phyloP scores from a whole-genome alignment of 163 green algal genomes.

The Chlamydomonas reinhardtii region DNA sequence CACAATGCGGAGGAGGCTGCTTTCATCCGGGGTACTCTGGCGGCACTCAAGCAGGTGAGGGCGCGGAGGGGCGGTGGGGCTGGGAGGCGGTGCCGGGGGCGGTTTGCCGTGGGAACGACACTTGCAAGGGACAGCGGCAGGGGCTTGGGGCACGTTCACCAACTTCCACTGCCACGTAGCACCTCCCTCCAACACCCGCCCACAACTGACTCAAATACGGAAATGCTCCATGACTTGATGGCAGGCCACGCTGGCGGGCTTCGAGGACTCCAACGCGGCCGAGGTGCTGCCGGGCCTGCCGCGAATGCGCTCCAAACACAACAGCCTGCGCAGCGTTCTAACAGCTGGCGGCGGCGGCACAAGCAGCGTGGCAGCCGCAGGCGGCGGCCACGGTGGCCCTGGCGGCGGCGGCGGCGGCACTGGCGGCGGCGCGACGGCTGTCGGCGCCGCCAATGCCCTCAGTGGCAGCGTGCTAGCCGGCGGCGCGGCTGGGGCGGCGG shows the following conservation, averaged over 20 bases:
- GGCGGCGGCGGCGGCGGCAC: background rate
- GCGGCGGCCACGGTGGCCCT: too few relatives aligned
- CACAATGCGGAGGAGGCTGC: conserved; percentile 37
- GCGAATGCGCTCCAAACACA: background rate
- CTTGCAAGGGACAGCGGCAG: too few relatives aligned
- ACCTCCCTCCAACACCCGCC: too few relatives aligned
- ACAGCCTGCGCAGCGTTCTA: background rate
- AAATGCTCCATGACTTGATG: too few relatives aligned
- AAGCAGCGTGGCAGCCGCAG: background rate
- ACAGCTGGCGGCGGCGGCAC: too few relatives aligned
- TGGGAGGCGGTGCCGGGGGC: background rate
- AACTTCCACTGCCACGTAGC: too few relatives aligned
- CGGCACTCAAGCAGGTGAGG: conserved; percentile 31
- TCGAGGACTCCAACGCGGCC: background rate
- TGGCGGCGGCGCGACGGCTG: background rate
- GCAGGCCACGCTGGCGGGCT: conserved; percentile 31
- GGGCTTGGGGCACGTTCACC: too few relatives aligned
- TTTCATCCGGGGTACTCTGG: conserved; percentile 37
- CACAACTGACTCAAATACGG: too few relatives aligned
- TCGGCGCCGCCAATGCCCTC: background rate
- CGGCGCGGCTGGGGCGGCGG: too few relatives aligned
- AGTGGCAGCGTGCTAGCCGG: background rate
- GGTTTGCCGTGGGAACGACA: background rate
- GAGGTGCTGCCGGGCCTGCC: conserved; percentile 31
- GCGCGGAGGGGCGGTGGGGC: background rate